Evolutionary conservation across 2,329 filamentous ascomycete species (phyloP).

Genomic region (Cryphonectria nitschkei): DNA sequence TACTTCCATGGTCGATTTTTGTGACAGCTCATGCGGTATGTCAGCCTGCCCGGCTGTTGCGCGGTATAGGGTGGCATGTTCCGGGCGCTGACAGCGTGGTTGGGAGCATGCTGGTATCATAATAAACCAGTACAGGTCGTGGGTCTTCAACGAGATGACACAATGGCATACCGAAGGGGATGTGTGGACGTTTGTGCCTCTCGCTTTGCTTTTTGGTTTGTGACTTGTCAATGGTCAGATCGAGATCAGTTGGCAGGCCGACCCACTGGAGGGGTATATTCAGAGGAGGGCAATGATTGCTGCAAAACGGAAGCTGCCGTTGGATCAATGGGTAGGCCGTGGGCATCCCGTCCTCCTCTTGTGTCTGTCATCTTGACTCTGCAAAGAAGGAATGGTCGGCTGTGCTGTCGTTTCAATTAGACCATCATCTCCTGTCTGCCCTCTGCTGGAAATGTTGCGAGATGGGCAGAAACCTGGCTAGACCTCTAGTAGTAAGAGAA

Average conservation of each 20-base stretch:
- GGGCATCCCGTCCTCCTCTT: no score
- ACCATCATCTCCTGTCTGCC: not conserved
- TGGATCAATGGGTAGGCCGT: not conserved
- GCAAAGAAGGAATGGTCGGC: not conserved
- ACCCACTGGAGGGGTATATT: not conserved
- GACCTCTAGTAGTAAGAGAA: not conserved
- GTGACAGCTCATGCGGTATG: constrained; percentile 7
- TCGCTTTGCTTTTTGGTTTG: constrained; percentile 5
- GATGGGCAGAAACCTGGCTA: not conserved
- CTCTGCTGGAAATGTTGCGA: not conserved
- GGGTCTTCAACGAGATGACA: not conserved
- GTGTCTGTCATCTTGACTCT: not conserved
- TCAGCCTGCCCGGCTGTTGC: not conserved
- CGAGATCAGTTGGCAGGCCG: constrained; percentile 13
- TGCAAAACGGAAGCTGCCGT: not conserved
- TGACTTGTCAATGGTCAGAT: constrained; percentile 17
- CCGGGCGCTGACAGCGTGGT: not conserved
- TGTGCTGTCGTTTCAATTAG: not conserved
- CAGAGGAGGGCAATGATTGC: not conserved
- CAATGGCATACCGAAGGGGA: not conserved
- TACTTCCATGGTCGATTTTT: not conserved
- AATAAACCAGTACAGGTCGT: not conserved
- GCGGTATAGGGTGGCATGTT: not conserved
- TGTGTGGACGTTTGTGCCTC: constrained; percentile 7
- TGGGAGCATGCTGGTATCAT: not conserved